These are phyloP conservation scores for Boletus huronensis DNA, from an alignment of 768 basidiomycete genomes.

Conservation along the genomic window DNA sequence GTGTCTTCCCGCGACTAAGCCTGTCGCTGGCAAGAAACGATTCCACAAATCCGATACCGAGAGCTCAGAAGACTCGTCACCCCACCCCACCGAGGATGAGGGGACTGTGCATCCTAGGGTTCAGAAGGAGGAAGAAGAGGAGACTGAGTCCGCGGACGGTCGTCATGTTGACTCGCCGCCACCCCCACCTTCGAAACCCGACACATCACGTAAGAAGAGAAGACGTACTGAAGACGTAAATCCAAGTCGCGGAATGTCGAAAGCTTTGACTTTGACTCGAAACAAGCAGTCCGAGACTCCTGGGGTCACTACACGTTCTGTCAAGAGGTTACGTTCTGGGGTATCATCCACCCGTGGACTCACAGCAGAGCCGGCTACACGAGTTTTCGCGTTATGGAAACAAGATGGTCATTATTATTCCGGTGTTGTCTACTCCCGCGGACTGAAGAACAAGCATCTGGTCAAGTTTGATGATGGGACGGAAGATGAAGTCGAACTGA, in stretches of 20 bases:
- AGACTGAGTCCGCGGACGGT: slow-evolving; percentile 40
- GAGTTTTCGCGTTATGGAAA: slow-evolving; percentile 71
- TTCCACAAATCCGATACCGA: slow-evolving; percentile 25
- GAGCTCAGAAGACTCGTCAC: slow-evolving; percentile 16
- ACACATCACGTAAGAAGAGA: slow-evolving; percentile 43
- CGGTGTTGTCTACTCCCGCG: slow-evolving; percentile 47
- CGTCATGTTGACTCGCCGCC: slow-evolving; percentile 33
- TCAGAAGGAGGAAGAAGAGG: slow-evolving; percentile 36
- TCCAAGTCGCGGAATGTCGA: slow-evolving; percentile 20
- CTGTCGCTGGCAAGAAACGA: slow-evolving; percentile 20
- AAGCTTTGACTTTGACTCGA: slow-evolving; percentile 27
- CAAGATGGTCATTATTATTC: slow-evolving; percentile 57
- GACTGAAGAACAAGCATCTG: slow-evolving; percentile 34
- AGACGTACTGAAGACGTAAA: slow-evolving; percentile 37
- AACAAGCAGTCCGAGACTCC: slow-evolving; percentile 26
- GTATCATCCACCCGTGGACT: slow-evolving; percentile 21
- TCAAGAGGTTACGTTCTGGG: slow-evolving; percentile 41
- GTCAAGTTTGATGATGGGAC: slow-evolving; percentile 69
- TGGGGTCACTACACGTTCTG: slow-evolving; percentile 33
- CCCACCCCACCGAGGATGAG: slow-evolving; percentile 29
- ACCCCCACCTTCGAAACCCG: slow-evolving; percentile 24
- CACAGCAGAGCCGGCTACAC: slow-evolving; percentile 37
- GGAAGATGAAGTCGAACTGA: slow-evolving; percentile 43
- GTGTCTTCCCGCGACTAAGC: slow-evolving; percentile 4
- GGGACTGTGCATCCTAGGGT: slow-evolving; percentile 13